A percentile compares a stretch with the other conserved stretches of the same genome.
phyloP scores from a whole-genome alignment of 257 asterid genomes.

The Jasminum sambac region DNA sequence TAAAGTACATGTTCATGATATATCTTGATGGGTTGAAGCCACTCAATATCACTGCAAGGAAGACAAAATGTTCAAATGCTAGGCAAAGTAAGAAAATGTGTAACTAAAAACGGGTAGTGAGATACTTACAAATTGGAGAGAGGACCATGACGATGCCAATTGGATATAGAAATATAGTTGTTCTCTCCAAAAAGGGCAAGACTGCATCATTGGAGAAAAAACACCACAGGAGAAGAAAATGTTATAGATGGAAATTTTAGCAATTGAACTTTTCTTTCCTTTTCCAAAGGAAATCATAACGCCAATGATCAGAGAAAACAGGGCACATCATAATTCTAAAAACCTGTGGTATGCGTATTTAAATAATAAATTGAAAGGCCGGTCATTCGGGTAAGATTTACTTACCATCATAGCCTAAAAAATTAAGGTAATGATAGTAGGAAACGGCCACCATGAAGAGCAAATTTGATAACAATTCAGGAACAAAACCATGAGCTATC shows the following conservation, averaged over 20 bases:
- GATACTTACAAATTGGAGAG: conserved; percentile 67
- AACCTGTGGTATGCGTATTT: background rate
- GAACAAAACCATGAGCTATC: conserved; percentile 93
- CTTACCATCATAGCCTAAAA: conserved; percentile 95
- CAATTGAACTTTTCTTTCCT: background rate
- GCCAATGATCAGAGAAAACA: background rate
- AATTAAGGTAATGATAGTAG: conserved; percentile 94
- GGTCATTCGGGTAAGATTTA: conserved; percentile 14
- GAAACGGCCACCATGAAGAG: conserved; percentile 94
- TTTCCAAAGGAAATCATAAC: background rate
- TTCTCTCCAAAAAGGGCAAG: conserved; percentile 94
- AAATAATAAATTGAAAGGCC: conserved; percentile 7
- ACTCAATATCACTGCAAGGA: conserved; percentile 71
- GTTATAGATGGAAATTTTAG: background rate
- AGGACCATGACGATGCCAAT: conserved; percentile 78
- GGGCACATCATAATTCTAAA: conserved; percentile 8
- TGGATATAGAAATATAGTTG: conserved; percentile 92
- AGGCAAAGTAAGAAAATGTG: conserved; percentile 6
- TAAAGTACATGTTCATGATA: conserved; percentile 84
- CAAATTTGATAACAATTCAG: conserved; percentile 77
- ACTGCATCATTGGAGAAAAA: conserved; percentile 53
- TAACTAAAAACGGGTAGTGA: background rate
- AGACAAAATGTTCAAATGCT: background rate
- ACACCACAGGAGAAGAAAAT: background rate
- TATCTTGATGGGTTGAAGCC: conserved; percentile 98